Evolutionary conservation across 345 rosid genomes (phyloP).

Genomic region (Trapa bicornis): DNA sequence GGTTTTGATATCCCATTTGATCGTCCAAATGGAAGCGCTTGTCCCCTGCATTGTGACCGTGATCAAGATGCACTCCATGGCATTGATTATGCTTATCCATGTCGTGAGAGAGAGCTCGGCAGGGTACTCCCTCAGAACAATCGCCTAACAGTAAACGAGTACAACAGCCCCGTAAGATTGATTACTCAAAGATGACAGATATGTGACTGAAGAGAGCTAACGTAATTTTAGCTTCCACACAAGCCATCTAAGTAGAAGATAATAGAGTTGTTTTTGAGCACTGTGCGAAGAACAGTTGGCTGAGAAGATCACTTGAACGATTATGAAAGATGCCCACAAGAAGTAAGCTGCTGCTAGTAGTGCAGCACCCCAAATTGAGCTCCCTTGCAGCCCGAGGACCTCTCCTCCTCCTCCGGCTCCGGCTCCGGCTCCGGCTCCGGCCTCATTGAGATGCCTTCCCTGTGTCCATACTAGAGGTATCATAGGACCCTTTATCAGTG

Average conservation of each 20-base stretch:
- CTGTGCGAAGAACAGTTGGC: background rate
- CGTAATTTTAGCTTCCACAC: too few relatives aligned
- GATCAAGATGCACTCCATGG: constrained; percentile 43
- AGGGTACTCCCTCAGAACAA: constrained; percentile 60
- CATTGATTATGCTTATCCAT: constrained; percentile 58
- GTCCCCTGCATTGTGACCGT: constrained; percentile 42
- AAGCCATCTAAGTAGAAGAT: too few relatives aligned
- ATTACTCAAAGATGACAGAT: background rate
- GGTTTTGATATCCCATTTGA: constrained; percentile 40
- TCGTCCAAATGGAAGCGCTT: constrained; percentile 41
- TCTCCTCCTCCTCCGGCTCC: background rate
- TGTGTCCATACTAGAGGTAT: constrained; percentile 16
- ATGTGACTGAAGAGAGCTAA: too few relatives aligned
- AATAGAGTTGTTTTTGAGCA: background rate
- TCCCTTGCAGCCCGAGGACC: background rate
- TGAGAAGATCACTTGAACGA: constrained; percentile 40
- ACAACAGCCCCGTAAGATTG: background rate
- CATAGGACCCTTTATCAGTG: constrained; percentile 25
- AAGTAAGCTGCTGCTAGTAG: constrained; percentile 49
- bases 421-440: background rate
- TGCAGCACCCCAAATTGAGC: constrained; percentile 34
- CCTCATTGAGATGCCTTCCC: constrained; percentile 1
- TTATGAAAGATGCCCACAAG: constrained; percentile 63
- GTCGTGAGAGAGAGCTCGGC: constrained; percentile 72
- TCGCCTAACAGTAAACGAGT: constrained; percentile 29